A percentile compares a stretch with the other conserved stretches of the same genome.
Conservation (phyloP, 305 asterid species). For the Euphrasia arctica region DNA sequence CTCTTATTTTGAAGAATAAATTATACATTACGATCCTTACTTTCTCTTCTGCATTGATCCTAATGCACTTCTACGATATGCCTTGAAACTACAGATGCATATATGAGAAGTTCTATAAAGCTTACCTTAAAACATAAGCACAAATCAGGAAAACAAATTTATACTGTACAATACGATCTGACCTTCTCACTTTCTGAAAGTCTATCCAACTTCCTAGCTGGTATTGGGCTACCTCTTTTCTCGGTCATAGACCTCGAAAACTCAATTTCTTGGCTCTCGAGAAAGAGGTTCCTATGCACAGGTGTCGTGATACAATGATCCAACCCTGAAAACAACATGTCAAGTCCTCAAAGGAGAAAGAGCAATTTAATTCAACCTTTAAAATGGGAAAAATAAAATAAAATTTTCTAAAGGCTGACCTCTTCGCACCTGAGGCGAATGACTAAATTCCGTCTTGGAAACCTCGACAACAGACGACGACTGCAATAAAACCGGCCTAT, state of each 20-base stretch:
- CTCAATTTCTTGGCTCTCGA: conserved; percentile 45
- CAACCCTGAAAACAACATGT: conserved; percentile 47
- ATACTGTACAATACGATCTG: no score
- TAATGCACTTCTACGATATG: no score
- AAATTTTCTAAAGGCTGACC: conserved; percentile 37
- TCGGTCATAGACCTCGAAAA: conserved; percentile 75
- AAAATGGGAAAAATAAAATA: neutral
- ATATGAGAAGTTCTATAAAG: no score
- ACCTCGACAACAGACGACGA: conserved; percentile 42
- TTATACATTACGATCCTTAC: no score
- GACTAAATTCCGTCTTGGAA: conserved; percentile 35
- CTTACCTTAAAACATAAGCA: no score
- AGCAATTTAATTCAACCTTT: neutral
- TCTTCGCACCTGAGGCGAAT: conserved; percentile 40
- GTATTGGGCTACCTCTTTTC: conserved; percentile 50
- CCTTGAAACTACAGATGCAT: no score
- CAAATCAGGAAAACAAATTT: no score
- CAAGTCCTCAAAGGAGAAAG: conserved; percentile 28
- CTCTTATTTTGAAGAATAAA: no score
- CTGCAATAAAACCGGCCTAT: conserved; percentile 29
- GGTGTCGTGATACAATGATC: conserved; percentile 71
- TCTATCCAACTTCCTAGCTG: conserved; percentile 64
- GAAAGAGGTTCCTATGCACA: conserved; percentile 51
- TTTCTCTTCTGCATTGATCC: no score
- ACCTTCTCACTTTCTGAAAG: conserved; percentile 84